Evolutionary conservation across 176 grass and related monocot genomes (phyloP).

Genomic region (Phragmites australis): DNA sequence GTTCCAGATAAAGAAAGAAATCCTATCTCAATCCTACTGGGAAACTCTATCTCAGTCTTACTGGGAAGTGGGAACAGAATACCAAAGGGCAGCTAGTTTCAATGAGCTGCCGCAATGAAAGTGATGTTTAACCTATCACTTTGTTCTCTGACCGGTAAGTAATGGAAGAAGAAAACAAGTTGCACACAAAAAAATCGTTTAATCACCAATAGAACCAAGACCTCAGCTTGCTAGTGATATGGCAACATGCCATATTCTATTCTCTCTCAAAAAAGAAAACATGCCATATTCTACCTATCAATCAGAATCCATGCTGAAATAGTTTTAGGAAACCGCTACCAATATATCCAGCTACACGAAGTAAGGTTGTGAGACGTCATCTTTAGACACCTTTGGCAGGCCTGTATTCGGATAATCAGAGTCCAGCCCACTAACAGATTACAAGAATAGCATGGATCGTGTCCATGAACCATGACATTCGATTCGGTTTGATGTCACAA

Average conservation of each 20-base stretch:
- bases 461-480: not conserved
- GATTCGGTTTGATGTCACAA: conserved; percentile 36
- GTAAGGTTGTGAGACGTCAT: conserved; percentile 16
- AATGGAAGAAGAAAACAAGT: not conserved
- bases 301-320: not conserved
- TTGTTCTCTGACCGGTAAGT: not conserved
- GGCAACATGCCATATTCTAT: conserved; percentile 9
- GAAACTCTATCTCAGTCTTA: conserved; percentile 11
- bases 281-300: conserved; percentile 20
- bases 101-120: conserved; percentile 31
- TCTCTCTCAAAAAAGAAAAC: too few relatives aligned
- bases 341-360: conserved; percentile 1
- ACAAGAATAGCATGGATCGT: not conserved
- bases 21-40: conserved; percentile 2
- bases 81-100: conserved; percentile 4
- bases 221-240: not conserved
- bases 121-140: conserved; percentile 31
- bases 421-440: not conserved
- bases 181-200: not conserved
- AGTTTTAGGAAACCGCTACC: not conserved
- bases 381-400: not conserved
- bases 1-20: conserved; percentile 22
- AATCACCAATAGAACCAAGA: not conserved
- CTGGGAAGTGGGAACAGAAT: not conserved
- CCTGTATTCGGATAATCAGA: not conserved